Conservation (phyloP, 345 rosid genomes). For the Linum trigynum region DNA sequence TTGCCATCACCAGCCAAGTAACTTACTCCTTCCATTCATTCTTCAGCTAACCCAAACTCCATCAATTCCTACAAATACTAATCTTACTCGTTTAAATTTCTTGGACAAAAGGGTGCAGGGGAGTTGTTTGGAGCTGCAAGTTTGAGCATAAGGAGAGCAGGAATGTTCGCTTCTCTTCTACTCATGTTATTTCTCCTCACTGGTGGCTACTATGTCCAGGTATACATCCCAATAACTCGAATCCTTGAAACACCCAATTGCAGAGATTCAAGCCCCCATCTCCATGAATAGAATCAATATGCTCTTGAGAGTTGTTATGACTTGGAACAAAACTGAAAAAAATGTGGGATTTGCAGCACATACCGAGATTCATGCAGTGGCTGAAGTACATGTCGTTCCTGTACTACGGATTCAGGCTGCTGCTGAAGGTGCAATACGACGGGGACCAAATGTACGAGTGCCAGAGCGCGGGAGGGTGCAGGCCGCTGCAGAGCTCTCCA, state of each 20-base stretch:
- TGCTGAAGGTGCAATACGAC: slow-evolving; percentile 73
- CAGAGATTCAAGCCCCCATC: no score
- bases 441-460: slow-evolving; percentile 69
- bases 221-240: slow-evolving; percentile 8
- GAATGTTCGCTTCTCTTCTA: slow-evolving; percentile 79
- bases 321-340: no score
- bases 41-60: background rate
- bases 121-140: slow-evolving; percentile 89
- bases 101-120: slow-evolving; percentile 58
- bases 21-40: slow-evolving; percentile 11
- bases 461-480: slow-evolving; percentile 62
- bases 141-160: slow-evolving; percentile 77
- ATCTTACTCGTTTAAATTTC: background rate
- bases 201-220: slow-evolving; percentile 98
- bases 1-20: slow-evolving; percentile 90
- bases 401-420: slow-evolving; percentile 83
- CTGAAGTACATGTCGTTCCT: slow-evolving; percentile 65
- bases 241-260: no score
- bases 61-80: background rate
- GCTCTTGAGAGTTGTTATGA: no score
- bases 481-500: slow-evolving; percentile 63
- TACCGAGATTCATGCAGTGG: slow-evolving; percentile 76
- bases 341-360: slow-evolving; percentile 44
- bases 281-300: no score
- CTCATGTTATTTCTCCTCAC: slow-evolving; percentile 87